Percentiles rank a stretch among this genome's conserved stretches.
Evolutionary conservation across 1,284 basidiomycete genomes (phyloP).

Genomic region (Xanthoconium separans): DNA sequence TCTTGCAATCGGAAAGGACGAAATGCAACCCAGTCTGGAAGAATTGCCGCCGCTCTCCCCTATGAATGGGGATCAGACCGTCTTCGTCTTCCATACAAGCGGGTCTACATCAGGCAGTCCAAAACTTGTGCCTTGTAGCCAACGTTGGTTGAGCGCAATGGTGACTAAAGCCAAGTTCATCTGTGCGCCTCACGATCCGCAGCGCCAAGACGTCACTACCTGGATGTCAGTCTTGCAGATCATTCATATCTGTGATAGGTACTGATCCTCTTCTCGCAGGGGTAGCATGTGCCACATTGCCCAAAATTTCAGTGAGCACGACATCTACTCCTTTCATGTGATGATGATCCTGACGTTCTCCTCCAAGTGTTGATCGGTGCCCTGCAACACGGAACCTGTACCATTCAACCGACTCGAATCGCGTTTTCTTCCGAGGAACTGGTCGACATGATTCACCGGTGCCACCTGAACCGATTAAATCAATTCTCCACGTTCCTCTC

Average conservation of each 20-base stretch:
- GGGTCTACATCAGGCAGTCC: conserved; percentile 74
- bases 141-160: conserved; percentile 57
- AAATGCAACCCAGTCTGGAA: conserved; percentile 36
- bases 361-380: conserved; percentile 58
- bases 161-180: conserved; percentile 56
- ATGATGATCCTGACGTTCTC: conserved; percentile 22
- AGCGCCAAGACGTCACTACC: conserved; percentile 61
- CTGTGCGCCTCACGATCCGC: conserved; percentile 45
- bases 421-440: conserved; percentile 68
- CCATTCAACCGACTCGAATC: conserved; percentile 63
- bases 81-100: conserved; percentile 72
- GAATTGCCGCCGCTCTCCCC: conserved; percentile 46
- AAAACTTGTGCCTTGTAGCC: conserved; percentile 67
- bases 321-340: conserved; percentile 17
- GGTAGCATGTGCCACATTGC: conserved; percentile 73
- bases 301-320: conserved; percentile 59
- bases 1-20: conserved; percentile 41
- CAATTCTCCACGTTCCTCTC: conserved; percentile 69
- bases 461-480: conserved; percentile 67
- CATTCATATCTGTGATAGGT: conserved; percentile 11
- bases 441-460: conserved; percentile 64
- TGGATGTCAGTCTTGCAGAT: conserved; percentile 52
- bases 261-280: conserved; percentile 41
- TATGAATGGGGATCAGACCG: conserved; percentile 43
- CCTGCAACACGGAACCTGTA: conserved; percentile 68